Base-by-base conservation (phyloP, 1,284 basidiomycete species). In the Pseudozyma sp. region DNA sequence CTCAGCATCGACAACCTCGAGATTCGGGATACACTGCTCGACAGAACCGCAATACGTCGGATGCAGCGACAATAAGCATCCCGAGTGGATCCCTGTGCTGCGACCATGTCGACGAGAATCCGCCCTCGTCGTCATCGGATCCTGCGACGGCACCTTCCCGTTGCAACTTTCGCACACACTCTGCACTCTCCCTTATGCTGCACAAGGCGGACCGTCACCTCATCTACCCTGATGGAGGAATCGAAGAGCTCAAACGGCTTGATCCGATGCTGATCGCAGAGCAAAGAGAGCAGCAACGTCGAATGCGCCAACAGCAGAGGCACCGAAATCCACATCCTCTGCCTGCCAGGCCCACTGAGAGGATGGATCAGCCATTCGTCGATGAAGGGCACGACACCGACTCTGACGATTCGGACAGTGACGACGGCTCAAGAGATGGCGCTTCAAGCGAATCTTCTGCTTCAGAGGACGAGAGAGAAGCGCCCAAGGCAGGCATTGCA, bases 201-300 rank as follows among this genome's bases (percentile, higher is more conserved):
- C 81, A 83, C 66, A 77, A 76, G 42, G 81, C 81, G 7, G 82
- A 84, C 29, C 63, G 82, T 37, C 82, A 84, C 51, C 56, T 84
- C 5, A 49, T 84, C 43, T 81, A 77, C 37, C 82, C 82, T 1
- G 68, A 76, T 13, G 82, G 82, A 34, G 82, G 82, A 16, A 53
- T 68, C 19, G 80, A 71, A 5, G 79, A 79, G 54, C 70, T 84
- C 34, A 70, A 76, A 29, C 55, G 69, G 0, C 65, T 65, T 19
- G 82, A 84, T 54, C 81, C 82, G 4, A 77, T 84, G 69, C 62
- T 68, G 11, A 53, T 78, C 0, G 77, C 75, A 14, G 77, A 82
- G 55, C 74, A 84, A 46, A 65, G 75, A 19, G 78, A 80, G 42
- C 71, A 60, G 16, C 49, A 50, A 33, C 65, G 64, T 17, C 63